phyloP scores from a whole-genome alignment of 2,329 filamentous ascomycete genomes.

The Pseudohalonectria lignicola region DNA sequence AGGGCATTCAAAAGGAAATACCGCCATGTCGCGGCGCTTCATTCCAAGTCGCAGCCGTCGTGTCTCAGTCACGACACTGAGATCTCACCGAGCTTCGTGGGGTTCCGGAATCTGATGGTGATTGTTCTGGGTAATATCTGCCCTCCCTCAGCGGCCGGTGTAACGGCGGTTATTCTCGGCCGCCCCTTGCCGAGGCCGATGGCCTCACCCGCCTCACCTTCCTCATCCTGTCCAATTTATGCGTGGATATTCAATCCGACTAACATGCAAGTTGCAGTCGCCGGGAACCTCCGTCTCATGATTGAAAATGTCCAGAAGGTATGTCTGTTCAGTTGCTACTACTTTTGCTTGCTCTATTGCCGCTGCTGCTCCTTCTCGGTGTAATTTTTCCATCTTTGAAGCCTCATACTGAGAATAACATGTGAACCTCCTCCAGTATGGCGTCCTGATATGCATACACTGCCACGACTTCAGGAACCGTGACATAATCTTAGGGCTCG shows the following conservation, averaged over 20 bases:
- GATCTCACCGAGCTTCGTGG: conserved; percentile 71
- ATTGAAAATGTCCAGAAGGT: conserved; percentile 97
- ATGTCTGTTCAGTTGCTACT: not conserved
- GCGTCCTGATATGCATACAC: conserved; percentile 81
- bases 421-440: conserved; percentile 54
- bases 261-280: no score
- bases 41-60: conserved; percentile 61
- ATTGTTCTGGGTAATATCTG: conserved; percentile 63
- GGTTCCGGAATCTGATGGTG: conserved; percentile 93
- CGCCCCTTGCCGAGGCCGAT: no score
- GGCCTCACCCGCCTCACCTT: no score
- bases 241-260: no score
- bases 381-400: no score
- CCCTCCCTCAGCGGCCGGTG: no score
- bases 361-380: no score
- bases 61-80: conserved; percentile 77
- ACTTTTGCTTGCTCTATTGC: no score
- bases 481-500: conserved; percentile 64
- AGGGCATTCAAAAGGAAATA: conserved; percentile 54
- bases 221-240: no score
- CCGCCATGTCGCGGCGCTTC: conserved; percentile 82
- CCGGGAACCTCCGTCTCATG: conserved; percentile 85
- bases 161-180: no score
- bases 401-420: not conserved
- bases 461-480: conserved; percentile 79